Evolutionary conservation across 2,329 filamentous ascomycete genomes (phyloP).

Genomic region (Fusarium hainanense): DNA sequence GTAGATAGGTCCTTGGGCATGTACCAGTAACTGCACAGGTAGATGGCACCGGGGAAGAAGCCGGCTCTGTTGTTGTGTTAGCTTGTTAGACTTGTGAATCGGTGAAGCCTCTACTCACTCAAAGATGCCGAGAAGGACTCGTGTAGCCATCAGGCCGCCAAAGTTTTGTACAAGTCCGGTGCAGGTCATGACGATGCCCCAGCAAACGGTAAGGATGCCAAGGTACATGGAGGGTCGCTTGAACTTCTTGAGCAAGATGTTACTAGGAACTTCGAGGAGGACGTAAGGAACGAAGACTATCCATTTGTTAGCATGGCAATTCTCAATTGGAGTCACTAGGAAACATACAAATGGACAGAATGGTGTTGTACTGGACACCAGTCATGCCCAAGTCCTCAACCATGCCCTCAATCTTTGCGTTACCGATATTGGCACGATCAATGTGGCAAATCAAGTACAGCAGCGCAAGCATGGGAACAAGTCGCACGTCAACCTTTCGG

Average conservation of each 20-base stretch:
- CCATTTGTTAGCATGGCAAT: background rate
- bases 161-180: conserved; percentile 71
- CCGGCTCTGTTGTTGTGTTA: conserved; percentile 58
- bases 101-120: conserved; percentile 55
- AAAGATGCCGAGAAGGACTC: conserved; percentile 73
- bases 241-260: conserved; percentile 44
- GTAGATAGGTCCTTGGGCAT: conserved; percentile 78
- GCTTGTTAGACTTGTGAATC: background rate
- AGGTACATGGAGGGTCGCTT: conserved; percentile 43
- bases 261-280: conserved; percentile 43
- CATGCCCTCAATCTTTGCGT: conserved; percentile 61
- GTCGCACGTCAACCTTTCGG: conserved; percentile 50
- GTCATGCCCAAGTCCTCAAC: conserved; percentile 59
- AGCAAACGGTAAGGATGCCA: conserved; percentile 52
- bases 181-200: conserved; percentile 73
- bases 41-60: conserved; percentile 77
- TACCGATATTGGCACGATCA: conserved; percentile 63
- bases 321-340: conserved; percentile 51
- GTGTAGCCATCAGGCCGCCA: conserved; percentile 68
- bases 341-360: conserved; percentile 69
- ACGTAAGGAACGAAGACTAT: conserved; percentile 42
- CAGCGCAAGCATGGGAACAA: conserved; percentile 63
- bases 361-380: conserved; percentile 68
- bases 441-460: conserved; percentile 68
- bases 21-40: conserved; percentile 84